phyloP scores from a whole-genome alignment of 306 rosid species.

The Herpetospermum pedunculosum region DNA sequence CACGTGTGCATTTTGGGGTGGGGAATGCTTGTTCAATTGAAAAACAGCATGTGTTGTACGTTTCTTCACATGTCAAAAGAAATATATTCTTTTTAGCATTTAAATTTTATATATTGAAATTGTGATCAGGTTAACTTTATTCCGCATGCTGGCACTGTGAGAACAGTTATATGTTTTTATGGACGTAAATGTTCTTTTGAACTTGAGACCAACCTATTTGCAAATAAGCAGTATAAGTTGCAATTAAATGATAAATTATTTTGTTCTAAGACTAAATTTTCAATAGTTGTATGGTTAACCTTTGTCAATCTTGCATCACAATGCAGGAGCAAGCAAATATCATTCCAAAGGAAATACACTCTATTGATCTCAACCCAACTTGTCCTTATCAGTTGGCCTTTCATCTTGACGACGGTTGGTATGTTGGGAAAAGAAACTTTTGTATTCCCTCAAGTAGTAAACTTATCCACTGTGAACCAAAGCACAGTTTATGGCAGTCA shows the following conservation, averaged over 20 bases:
- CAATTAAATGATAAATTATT: background rate
- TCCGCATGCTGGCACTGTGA: background rate
- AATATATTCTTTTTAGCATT: background rate
- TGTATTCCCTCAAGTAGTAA: background rate
- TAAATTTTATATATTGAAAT: background rate
- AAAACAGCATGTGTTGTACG: background rate
- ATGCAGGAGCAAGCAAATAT: slow-evolving; percentile 70
- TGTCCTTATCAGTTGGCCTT: slow-evolving; percentile 83
- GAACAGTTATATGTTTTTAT: background rate
- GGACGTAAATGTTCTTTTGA: background rate
- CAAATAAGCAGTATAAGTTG: background rate
- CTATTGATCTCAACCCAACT: slow-evolving; percentile 59
- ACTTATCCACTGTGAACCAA: background rate
- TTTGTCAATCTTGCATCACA: background rate
- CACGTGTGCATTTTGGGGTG: background rate
- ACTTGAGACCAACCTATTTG: background rate
- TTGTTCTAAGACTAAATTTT: background rate
- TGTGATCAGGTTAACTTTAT: no score
- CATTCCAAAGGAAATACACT: slow-evolving; percentile 46
- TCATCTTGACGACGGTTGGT: slow-evolving; percentile 95
- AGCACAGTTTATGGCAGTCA: no score
- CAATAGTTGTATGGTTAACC: background rate
- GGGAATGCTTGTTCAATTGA: background rate
- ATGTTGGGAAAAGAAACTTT: slow-evolving; percentile 17
- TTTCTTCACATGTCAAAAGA: background rate